phyloP scores from a whole-genome alignment of 2,329 filamentous ascomycete species.

The Dactylonectria macrodidyma region DNA sequence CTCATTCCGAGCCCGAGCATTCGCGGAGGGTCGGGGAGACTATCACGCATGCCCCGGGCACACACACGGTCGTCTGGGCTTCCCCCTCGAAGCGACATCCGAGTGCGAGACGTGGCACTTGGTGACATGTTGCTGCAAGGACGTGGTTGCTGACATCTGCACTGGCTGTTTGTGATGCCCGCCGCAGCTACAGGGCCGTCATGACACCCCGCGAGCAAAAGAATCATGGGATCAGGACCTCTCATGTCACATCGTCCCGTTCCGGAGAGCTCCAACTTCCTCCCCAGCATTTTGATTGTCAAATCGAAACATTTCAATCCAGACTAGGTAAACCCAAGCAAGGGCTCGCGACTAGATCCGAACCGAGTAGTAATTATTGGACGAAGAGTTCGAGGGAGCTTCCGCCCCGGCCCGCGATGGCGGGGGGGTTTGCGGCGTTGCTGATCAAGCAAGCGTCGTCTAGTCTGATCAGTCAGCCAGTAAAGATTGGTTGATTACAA shows the following conservation, averaged over 20 bases:
- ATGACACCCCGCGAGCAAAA: slow-evolving; percentile 13
- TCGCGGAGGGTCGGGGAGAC: neutral
- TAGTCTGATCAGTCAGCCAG: neutral
- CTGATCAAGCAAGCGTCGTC: slow-evolving; percentile 13
- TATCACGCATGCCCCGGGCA: neutral
- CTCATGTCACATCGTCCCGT: neutral
- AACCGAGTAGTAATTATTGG: neutral
- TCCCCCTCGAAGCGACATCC: neutral
- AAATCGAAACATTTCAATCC: neutral
- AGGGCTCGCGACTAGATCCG: neutral
- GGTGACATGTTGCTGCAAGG: neutral
- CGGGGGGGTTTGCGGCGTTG: neutral
- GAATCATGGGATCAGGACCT: neutral
- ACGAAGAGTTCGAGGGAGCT: neutral
- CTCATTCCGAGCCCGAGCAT: neutral
- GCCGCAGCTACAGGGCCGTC: slow-evolving; percentile 3
- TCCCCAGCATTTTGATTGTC: neutral
- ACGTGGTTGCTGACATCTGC: slow-evolving; percentile 3
- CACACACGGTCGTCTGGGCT: neutral
- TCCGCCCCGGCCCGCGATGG: neutral
- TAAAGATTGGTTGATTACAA: neutral
- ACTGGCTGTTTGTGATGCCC: neutral
- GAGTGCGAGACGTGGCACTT: neutral
- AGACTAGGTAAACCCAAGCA: neutral
- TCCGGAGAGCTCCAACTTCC: slow-evolving; percentile 3